Evolutionary conservation across 768 basidiomycete genomes (phyloP).

Genomic region (Mycena crocata): DNA sequence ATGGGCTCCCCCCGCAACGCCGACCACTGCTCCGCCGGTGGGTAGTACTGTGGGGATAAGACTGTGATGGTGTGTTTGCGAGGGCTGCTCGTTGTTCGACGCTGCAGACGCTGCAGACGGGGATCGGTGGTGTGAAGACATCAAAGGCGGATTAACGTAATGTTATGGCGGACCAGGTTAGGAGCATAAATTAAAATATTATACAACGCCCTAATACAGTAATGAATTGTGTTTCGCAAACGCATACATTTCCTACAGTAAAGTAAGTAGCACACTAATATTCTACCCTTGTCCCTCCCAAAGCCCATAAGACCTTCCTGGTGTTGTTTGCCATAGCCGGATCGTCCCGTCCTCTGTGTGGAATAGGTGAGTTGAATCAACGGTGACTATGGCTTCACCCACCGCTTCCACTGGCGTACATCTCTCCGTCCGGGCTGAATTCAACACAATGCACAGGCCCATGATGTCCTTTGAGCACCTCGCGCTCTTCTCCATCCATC

Average conservation of each 20-base stretch:
- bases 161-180: too few relatives aligned
- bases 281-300: constrained; percentile 72
- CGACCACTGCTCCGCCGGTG: constrained; percentile 62
- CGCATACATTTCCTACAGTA: too few relatives aligned
- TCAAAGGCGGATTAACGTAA: not conserved
- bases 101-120: constrained; percentile 37
- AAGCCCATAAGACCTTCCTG: constrained; percentile 91
- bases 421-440: constrained; percentile 96
- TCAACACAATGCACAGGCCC: constrained; percentile 96
- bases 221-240: not conserved
- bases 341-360: constrained; percentile 88
- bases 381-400: too few relatives aligned
- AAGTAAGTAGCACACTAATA: constrained; percentile 53
- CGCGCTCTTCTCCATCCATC: constrained; percentile 89
- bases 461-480: constrained; percentile 95
- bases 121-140: not conserved
- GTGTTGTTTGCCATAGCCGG: constrained; percentile 96
- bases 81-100: constrained; percentile 51
- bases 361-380: constrained; percentile 29
- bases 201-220: not conserved
- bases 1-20: constrained; percentile 71
- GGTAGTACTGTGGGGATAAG: constrained; percentile 57
- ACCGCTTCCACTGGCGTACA: constrained; percentile 98
- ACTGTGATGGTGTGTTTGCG: constrained; percentile 59
- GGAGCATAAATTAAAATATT: too few relatives aligned